These are phyloP conservation scores for Chenopodium album DNA, from an alignment of 148 eudicot species.

Conservation along the genomic window DNA sequence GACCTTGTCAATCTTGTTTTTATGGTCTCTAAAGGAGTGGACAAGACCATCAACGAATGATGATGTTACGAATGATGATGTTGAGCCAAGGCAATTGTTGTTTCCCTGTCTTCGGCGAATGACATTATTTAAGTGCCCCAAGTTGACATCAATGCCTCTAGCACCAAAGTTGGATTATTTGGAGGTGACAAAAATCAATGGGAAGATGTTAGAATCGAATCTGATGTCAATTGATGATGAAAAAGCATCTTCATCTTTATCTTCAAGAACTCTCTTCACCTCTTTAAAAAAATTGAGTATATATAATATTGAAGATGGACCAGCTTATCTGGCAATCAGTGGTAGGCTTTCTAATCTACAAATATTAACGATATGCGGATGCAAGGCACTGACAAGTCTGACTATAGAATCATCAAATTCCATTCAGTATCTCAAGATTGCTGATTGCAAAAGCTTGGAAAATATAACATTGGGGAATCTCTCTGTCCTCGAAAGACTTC, in stretches of 20 bases:
- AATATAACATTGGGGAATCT: not conserved
- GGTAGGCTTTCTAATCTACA: not conserved
- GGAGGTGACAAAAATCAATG: not conserved
- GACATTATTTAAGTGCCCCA: too few relatives aligned
- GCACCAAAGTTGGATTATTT: not conserved
- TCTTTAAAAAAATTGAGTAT: not conserved
- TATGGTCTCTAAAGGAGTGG: not conserved
- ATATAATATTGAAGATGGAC: not conserved
- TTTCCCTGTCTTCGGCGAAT: too few relatives aligned
- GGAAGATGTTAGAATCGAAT: not conserved
- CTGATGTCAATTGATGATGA: not conserved
- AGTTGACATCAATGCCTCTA: not conserved
- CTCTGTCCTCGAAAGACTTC: not conserved
- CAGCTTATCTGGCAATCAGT: not conserved
- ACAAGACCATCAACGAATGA: too few relatives aligned
- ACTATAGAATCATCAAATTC: not conserved
- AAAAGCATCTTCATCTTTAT: not conserved
- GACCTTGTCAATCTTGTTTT: not conserved
- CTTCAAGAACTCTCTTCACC: not conserved
- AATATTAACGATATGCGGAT: accelerated
- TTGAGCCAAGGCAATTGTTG: too few relatives aligned
- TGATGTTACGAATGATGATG: not conserved
- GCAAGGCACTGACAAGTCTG: not conserved
- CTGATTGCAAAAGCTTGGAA: not conserved
- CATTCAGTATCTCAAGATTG: not conserved